Evolutionary conservation across 352 stramenopile genomes (phyloP), one percentile per base, ranked within the genome.

Genomic region (Pythium guiyangense): DNA sequence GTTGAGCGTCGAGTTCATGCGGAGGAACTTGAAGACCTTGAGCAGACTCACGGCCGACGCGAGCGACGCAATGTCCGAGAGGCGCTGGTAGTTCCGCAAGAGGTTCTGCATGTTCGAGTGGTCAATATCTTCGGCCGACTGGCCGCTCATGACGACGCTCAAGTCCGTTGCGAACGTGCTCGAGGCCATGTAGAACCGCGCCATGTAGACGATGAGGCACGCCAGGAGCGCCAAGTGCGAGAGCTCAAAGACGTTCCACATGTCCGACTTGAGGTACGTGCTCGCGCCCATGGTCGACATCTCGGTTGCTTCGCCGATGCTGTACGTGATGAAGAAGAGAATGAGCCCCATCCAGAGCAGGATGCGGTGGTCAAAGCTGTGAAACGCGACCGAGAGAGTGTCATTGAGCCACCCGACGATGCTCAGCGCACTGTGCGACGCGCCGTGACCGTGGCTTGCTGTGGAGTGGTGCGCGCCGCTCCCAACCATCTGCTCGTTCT

Each of bases 161-260:
- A 92, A 47, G 26, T 92, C 75, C 1, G 60, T 25, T 9, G 69
- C 68, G 52, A 87, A 89, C 25, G 45, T 70, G 15, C 60, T 73
- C 17, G 75, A 91, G 15, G 77, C 77, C 26, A 84, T 54, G 53
- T 89, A 91, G 52, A 86, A 92, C 29, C 72, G 73, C 48, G 78
- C 79, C 59, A 85, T 75, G 53, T 85, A 83, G 43, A 69, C 71
- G n/a, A 94, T 56, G 31, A 92, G 54, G 6, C 63, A 79, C 25
- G 72, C 70, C 31, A 95, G 54, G 10, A 91, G 66, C 17, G 79
- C 60, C 37, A 95, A 60, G 54, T 95, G 85, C 34, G 72, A 81
- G 15, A 95, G 67, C 55, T 95, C 85, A 60, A 95, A 95, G 6
- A 95, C 42, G 69, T 95, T 95, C 85, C 85, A 95, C 77, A 92